Percentiles rank a stretch among this genome's conserved stretches.
Conservation (phyloP, 495 filamentous ascomycete genomes). For the Beverwykella pulmonaria region DNA sequence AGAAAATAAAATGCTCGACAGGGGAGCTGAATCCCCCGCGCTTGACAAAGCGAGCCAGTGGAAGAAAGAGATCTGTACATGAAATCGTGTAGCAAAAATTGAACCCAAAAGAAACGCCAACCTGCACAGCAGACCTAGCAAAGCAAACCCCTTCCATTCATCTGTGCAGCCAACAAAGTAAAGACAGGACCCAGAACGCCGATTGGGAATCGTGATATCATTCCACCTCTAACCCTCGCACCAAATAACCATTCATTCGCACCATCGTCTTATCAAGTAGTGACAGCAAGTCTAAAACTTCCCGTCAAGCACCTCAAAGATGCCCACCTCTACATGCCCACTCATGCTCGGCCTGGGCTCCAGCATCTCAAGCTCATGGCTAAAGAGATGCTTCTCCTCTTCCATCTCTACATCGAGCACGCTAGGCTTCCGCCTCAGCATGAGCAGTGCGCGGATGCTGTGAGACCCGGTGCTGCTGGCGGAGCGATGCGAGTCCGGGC, state of each 20-base stretch:
- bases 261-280: neutral
- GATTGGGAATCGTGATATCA: slow-evolving; percentile 8
- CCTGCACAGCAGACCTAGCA: neutral
- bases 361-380: slow-evolving; percentile 42
- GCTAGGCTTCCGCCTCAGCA: slow-evolving; percentile 41
- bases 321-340: slow-evolving; percentile 35
- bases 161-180: neutral
- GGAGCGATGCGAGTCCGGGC: slow-evolving; percentile 34
- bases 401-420: slow-evolving; percentile 44
- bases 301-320: slow-evolving; percentile 48
- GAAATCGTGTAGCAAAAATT: slow-evolving; percentile 1
- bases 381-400: slow-evolving; percentile 41
- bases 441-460: slow-evolving; percentile 33
- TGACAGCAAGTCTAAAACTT: neutral
- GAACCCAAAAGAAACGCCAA: neutral
- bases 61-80: slow-evolving; percentile 14
- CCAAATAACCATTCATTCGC: too few species aligned
- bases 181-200: slow-evolving; percentile 7
- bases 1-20: neutral
- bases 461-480: slow-evolving; percentile 5
- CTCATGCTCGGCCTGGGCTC: slow-evolving; percentile 42
- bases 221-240: slow-evolving; percentile 1
- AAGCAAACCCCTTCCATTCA: neutral
- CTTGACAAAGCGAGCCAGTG: neutral
- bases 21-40: neutral